Evolutionary conservation across 176 grass and related monocot species (phyloP).

Genomic region (Secale cereale): DNA sequence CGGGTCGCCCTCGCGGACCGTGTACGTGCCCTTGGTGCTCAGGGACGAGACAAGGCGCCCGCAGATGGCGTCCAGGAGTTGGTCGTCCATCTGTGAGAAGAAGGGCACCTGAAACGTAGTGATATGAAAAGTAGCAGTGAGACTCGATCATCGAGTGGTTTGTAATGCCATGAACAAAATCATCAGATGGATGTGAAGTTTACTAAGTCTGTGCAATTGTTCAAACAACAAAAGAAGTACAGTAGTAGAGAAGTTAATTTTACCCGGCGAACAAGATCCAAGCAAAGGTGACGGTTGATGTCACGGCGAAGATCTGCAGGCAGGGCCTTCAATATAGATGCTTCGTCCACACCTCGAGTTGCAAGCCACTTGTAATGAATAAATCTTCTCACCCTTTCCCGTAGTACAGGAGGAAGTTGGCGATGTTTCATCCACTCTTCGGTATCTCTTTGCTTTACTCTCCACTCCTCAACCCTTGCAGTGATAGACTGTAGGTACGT

Average conservation of each 20-base stretch:
- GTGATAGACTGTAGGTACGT: conserved; percentile 97
- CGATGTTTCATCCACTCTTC: conserved; percentile 98
- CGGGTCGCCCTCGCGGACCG: conserved; percentile 92
- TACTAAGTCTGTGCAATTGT: background rate
- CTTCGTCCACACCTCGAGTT: conserved; percentile 90
- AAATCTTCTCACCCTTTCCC: conserved; percentile 79
- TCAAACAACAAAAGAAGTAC: background rate
- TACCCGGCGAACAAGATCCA: conserved; percentile 91
- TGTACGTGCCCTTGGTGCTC: conserved; percentile 83
- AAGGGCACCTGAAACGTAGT: conserved; percentile 62
- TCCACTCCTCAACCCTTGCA: conserved; percentile 92
- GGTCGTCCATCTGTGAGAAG: conserved; percentile 91
- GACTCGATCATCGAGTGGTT: background rate
- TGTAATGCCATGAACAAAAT: background rate
- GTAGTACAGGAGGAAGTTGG: conserved; percentile 59
- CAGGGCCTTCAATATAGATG: conserved; percentile 66
- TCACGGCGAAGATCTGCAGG: conserved; percentile 86
- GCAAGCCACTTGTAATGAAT: conserved; percentile 98
- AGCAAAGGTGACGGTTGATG: conserved; percentile 90
- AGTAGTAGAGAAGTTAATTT: conserved; percentile 11
- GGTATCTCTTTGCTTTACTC: conserved; percentile 86
- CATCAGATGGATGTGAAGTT: background rate
- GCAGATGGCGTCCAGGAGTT: conserved; percentile 86
- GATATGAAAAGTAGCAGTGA: background rate
- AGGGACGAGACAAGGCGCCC: conserved; percentile 84